Evolutionary conservation across 768 basidiomycete genomes (phyloP).

Genomic region (Amanita inopinata): DNA sequence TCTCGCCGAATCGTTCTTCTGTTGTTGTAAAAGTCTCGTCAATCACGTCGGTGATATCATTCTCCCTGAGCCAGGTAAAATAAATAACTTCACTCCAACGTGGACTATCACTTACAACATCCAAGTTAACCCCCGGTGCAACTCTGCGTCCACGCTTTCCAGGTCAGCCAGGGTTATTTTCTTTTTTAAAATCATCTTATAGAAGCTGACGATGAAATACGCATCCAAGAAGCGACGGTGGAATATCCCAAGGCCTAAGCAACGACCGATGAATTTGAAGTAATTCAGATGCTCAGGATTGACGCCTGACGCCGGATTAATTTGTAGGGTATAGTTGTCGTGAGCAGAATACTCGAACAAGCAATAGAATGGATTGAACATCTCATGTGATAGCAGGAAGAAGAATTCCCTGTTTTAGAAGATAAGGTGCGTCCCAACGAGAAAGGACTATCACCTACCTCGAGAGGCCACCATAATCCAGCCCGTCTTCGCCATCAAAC

Average conservation of each 20-base stretch:
- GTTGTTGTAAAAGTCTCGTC: constrained; percentile 97
- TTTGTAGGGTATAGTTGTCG: constrained; percentile 99
- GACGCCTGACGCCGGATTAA: constrained; percentile 95
- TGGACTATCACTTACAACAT: constrained; percentile 71
- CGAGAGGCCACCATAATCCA: constrained; percentile 97
- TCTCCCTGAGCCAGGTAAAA: constrained; percentile 52
- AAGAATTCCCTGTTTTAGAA: constrained; percentile 80
- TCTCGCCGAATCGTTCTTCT: constrained; percentile 97
- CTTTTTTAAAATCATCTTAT: constrained; percentile 99
- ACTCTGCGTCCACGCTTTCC: constrained; percentile 93
- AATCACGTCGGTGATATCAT: constrained; percentile 96
- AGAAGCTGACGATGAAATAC: constrained; percentile 99
- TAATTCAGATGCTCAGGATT: constrained; percentile 99
- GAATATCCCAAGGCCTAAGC: constrained; percentile 94
- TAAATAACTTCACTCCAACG: neutral
- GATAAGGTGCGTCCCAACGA: neutral
- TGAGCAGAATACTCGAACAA: constrained; percentile 99
- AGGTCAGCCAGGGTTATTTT: constrained; percentile 90
- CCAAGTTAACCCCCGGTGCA: constrained; percentile 94
- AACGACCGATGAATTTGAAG: constrained; percentile 99
- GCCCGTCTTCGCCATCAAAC: constrained; percentile 97
- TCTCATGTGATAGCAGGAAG: constrained; percentile 98
- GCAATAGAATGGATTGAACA: constrained; percentile 99
- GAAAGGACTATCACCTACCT: constrained; percentile 42
- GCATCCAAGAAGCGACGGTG: constrained; percentile 98